A percentile compares a stretch with the other conserved stretches of the same genome.
phyloP scores from a whole-genome alignment of 805 yeast species.

The Jamesozyma hellenica region DNA sequence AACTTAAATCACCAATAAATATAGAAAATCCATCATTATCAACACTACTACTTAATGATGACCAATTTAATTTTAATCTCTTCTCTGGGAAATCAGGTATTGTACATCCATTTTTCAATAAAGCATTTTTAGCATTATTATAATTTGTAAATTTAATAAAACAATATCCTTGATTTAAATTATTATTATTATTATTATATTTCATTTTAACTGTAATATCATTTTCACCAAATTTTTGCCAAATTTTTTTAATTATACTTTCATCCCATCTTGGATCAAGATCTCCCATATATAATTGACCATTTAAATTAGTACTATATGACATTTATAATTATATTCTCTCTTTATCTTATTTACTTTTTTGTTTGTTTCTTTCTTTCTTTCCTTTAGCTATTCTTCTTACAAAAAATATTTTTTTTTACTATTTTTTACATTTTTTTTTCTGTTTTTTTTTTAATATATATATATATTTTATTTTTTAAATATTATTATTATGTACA shows the following conservation, averaged over 20 bases:
- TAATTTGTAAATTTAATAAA: constrained; percentile 63
- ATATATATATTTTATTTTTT: no score
- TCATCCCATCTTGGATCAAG: constrained; percentile 82
- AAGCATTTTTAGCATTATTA: constrained; percentile 54
- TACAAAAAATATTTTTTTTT: no score
- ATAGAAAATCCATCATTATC: constrained; percentile 45
- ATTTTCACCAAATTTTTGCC: constrained; percentile 61
- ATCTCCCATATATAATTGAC: constrained; percentile 79
- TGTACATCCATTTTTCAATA: constrained; percentile 54
- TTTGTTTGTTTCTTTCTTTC: background rate
- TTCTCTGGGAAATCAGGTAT: constrained; percentile 51
- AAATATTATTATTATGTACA: no score
- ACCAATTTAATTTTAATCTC: constrained; percentile 69
- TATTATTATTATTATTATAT: constrained; percentile 34
- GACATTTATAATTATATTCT: constrained; percentile 5
- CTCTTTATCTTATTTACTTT: background rate
- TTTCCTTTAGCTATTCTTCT: no score
- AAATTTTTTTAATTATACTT: constrained; percentile 48
- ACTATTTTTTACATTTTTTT: no score
- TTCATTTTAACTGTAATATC: constrained; percentile 56
- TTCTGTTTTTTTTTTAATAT: background rate
- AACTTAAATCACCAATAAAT: constrained; percentile 78
- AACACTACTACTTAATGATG: constrained; percentile 32
- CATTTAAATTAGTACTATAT: constrained; percentile 10
- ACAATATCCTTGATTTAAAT: constrained; percentile 61